Evolutionary conservation across 106 monocot genomes (phyloP).

Genomic region (Dioscorea alata): DNA sequence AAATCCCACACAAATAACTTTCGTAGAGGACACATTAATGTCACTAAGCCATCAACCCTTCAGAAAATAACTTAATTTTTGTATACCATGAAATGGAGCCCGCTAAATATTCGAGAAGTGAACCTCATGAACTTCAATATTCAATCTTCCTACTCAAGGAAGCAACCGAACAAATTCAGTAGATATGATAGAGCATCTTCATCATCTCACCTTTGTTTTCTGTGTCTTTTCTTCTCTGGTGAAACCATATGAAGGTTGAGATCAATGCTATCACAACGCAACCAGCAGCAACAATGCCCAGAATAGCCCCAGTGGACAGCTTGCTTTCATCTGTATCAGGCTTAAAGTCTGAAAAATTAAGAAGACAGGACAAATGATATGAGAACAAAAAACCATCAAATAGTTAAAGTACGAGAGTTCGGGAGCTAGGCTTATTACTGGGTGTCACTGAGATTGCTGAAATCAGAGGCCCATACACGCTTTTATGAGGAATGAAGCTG

Average conservation of each 20-base stretch:
- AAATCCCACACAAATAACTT: too few species aligned
- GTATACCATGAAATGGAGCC: too few species aligned
- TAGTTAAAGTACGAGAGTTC: not conserved
- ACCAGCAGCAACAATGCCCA: too few species aligned
- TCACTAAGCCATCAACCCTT: too few species aligned
- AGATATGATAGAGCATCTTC: not conserved
- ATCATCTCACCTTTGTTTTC: constrained; percentile 21
- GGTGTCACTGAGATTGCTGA: constrained; percentile 56
- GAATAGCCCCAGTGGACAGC: constrained; percentile 25
- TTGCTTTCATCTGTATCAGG: constrained; percentile 6
- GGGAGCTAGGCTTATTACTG: constrained; percentile 16
- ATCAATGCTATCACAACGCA: too few species aligned
- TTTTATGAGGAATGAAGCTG: constrained; percentile 29
- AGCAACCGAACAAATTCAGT: too few species aligned
- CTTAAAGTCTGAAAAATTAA: constrained; percentile 10
- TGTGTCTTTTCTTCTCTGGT: too few species aligned
- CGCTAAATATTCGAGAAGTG: too few species aligned
- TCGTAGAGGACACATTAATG: too few species aligned
- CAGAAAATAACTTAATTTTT: not conserved
- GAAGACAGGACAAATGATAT: too few species aligned
- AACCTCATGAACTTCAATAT: not conserved
- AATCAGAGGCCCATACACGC: constrained; percentile 59
- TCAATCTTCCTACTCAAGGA: too few species aligned
- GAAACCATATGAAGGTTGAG: too few species aligned
- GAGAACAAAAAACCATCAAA: not conserved